Percentiles rank a stretch among this genome's conserved stretches.
These are phyloP conservation scores for Fusarium miscanthi DNA, from an alignment of 2,329 filamentous ascomycete genomes.

Conservation along the genomic window DNA sequence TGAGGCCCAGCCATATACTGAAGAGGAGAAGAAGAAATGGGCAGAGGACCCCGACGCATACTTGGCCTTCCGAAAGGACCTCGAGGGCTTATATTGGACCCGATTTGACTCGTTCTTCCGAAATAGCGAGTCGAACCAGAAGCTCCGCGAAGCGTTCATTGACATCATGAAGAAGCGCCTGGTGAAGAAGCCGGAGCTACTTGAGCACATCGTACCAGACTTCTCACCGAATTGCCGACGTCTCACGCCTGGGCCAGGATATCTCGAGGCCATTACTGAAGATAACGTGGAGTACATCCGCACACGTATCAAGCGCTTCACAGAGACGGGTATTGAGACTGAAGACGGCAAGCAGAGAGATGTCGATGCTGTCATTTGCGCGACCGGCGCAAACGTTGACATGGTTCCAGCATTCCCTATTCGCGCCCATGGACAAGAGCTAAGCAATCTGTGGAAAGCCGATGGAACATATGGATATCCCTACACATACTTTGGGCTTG, in stretches of 20 bases:
- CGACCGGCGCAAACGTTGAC: slow-evolving; percentile 73
- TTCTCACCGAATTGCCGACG: slow-evolving; percentile 74
- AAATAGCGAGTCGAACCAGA: slow-evolving; percentile 60
- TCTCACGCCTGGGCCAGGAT: slow-evolving; percentile 73
- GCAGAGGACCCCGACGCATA: slow-evolving; percentile 68
- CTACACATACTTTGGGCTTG: slow-evolving; percentile 73
- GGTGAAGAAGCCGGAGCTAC: slow-evolving; percentile 64
- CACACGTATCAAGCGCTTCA: slow-evolving; percentile 68
- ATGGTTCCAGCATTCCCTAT: slow-evolving; percentile 71
- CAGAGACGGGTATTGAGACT: slow-evolving; percentile 68
- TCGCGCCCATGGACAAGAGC: slow-evolving; percentile 62
- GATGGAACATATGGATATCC: slow-evolving; percentile 70
- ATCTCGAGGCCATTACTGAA: slow-evolving; percentile 71
- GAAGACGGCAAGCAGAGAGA: slow-evolving; percentile 65
- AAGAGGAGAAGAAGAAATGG: slow-evolving; percentile 69
- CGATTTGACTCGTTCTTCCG: slow-evolving; percentile 66
- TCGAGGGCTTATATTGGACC: slow-evolving; percentile 72
- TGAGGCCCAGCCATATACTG: slow-evolving; percentile 64
- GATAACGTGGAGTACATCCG: slow-evolving; percentile 72
- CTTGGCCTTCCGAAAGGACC: slow-evolving; percentile 65
- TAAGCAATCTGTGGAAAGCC: slow-evolving; percentile 66
- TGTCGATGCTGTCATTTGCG: slow-evolving; percentile 74
- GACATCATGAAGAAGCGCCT: slow-evolving; percentile 65
- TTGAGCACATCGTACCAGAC: slow-evolving; percentile 67
- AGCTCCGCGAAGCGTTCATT: slow-evolving; percentile 57